A percentile compares a stretch with the other conserved stretches of the same genome.
Evolutionary conservation across 768 basidiomycete species (phyloP).

Genomic region (Tephrocybe sp.): DNA sequence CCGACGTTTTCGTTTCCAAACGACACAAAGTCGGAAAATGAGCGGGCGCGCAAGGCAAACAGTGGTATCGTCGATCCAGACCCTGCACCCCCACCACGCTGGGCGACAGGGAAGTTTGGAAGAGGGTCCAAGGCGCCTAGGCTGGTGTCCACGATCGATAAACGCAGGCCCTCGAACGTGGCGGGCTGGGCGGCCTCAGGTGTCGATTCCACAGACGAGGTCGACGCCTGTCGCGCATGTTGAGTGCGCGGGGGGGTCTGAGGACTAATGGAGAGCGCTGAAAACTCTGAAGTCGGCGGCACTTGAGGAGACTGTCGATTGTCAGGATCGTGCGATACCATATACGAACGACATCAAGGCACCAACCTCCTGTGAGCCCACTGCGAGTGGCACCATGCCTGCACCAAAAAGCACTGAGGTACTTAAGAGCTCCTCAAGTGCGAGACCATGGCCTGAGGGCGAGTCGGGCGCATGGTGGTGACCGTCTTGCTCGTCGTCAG

Average conservation of each 20-base stretch:
- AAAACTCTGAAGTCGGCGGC: slow-evolving; percentile 45
- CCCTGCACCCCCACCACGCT: slow-evolving; percentile 1
- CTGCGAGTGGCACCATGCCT: slow-evolving; percentile 31
- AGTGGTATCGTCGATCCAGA: slow-evolving; percentile 12
- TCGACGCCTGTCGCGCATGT: slow-evolving; percentile 43
- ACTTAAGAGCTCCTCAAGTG: slow-evolving; percentile 16
- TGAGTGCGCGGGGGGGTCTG: slow-evolving; percentile 46
- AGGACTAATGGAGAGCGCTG: slow-evolving; percentile 57
- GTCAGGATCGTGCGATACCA: slow-evolving; percentile 12
- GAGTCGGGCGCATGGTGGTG: slow-evolving; percentile 33
- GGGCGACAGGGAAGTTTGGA: slow-evolving; percentile 9
- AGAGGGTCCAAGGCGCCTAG: slow-evolving; percentile 4
- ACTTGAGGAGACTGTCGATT: slow-evolving; percentile 19
- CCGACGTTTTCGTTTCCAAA: slow-evolving; percentile 17
- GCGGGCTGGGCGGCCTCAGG: slow-evolving; percentile 42
- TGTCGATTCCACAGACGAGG: slow-evolving; percentile 60
- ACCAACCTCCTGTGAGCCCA: slow-evolving; percentile 38
- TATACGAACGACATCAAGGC: slow-evolving; percentile 6
- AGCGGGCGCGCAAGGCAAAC: slow-evolving; percentile 14
- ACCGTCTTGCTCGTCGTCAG: slow-evolving; percentile 44
- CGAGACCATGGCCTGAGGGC: slow-evolving; percentile 18
- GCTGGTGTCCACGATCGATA: slow-evolving; percentile 31
- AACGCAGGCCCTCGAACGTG: slow-evolving; percentile 36
- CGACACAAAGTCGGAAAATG: slow-evolving; percentile 15
- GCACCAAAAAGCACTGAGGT: slow-evolving; percentile 32